Percentiles rank a stretch among this genome's conserved stretches.
These are phyloP conservation scores for Phaeodactylum tricornutum DNA, from an alignment of 108 stramenopile genomes.

Conservation along the genomic window DNA sequence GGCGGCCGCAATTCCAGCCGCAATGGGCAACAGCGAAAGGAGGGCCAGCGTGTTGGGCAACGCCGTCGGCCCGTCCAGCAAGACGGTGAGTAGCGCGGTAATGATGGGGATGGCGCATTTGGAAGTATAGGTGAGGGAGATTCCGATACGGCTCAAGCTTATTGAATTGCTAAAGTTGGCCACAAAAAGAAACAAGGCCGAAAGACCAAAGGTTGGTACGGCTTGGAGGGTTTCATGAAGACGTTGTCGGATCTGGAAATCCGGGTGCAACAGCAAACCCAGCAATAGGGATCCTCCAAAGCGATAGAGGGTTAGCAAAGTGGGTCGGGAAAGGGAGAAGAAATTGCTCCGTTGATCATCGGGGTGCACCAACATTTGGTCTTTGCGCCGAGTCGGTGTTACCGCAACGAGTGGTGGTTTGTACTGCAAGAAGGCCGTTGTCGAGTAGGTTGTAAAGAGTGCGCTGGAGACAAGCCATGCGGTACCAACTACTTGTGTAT, in stretches of 20 bases:
- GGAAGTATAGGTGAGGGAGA: conserved; percentile 66
- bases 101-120: conserved; percentile 73
- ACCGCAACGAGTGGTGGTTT: conserved; percentile 5
- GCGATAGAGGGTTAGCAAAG: conserved; percentile 53
- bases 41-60: conserved; percentile 42
- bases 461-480: conserved; percentile 60
- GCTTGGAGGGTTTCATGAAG: conserved; percentile 28
- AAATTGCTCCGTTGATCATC: neutral
- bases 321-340: conserved; percentile 32
- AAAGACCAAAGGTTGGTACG: conserved; percentile 35
- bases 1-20: conserved; percentile 55
- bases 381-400: neutral
- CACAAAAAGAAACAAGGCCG: conserved; percentile 53
- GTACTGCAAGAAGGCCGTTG: conserved; percentile 62
- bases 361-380: neutral
- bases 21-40: conserved; percentile 58
- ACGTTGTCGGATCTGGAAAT: conserved; percentile 31
- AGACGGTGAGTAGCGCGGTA: conserved; percentile 49
- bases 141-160: conserved; percentile 61
- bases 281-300: conserved; percentile 59
- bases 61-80: conserved; percentile 45
- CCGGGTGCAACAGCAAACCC: conserved; percentile 45
- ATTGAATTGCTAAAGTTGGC: conserved; percentile 69
- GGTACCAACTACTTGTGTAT: conserved; percentile 25
- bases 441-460: conserved; percentile 62